These are phyloP conservation scores for Aspergillus neotritici DNA, from an alignment of 2,329 filamentous ascomycete genomes.

Conservation along the genomic window DNA sequence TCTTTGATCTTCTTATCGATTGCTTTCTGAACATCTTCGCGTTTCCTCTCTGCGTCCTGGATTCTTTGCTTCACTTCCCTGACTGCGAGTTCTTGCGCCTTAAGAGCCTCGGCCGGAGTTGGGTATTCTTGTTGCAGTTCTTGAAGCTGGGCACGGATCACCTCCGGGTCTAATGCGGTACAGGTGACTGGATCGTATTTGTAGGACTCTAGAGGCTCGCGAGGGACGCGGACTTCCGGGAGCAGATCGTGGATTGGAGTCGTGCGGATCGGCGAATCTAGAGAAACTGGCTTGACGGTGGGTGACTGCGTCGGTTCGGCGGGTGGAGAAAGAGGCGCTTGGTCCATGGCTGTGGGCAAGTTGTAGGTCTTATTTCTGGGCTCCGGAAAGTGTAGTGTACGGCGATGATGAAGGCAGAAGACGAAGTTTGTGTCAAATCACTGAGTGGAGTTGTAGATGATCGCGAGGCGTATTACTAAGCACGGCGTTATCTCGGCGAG, in stretches of 20 bases:
- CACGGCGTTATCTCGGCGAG: too few relatives aligned
- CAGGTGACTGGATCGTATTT: constrained; percentile 38
- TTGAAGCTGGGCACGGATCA: constrained; percentile 27
- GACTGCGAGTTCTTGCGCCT: constrained; percentile 34
- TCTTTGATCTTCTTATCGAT: constrained; percentile 42
- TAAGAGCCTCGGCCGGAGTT: constrained; percentile 30
- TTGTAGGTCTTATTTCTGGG: not conserved
- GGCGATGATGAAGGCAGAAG: not conserved
- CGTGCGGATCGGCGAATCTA: constrained; percentile 33
- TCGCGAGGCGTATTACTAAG: too few relatives aligned
- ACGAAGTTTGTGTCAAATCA: not conserved
- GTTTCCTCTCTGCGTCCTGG: constrained; percentile 34
- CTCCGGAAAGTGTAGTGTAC: too few relatives aligned
- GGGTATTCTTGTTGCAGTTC: constrained; percentile 34
- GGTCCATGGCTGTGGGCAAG: constrained; percentile 19
- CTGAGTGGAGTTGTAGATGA: too few relatives aligned
- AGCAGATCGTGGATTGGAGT: constrained; percentile 36
- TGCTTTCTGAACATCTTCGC: constrained; percentile 34
- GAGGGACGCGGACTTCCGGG: constrained; percentile 36
- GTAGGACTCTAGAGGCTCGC: constrained; percentile 27
- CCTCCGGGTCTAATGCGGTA: constrained; percentile 26
- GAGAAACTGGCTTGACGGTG: constrained; percentile 21
- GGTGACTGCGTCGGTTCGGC: constrained; percentile 23
- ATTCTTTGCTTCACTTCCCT: constrained; percentile 35
- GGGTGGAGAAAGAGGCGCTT: constrained; percentile 32